Evolutionary conservation across 2,329 filamentous ascomycete species (phyloP).

Genomic region (Alternaria sp.): DNA sequence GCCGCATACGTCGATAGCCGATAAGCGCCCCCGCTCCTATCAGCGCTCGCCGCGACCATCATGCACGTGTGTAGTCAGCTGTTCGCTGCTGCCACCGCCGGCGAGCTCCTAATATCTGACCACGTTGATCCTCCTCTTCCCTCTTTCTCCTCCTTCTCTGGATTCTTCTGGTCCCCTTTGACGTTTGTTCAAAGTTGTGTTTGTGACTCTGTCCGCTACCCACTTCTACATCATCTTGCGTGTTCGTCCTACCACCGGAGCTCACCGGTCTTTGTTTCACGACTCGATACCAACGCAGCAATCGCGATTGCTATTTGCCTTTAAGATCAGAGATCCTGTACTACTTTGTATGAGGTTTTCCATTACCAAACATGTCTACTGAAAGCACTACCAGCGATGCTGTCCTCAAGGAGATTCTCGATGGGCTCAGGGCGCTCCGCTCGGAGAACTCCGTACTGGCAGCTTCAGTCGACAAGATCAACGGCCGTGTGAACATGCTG

Average conservation of each 20-base stretch:
- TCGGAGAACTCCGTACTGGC: slow-evolving; percentile 62
- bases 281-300: slow-evolving; percentile 11
- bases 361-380: slow-evolving; percentile 34
- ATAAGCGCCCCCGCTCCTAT: slow-evolving; percentile 40
- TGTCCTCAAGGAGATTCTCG: slow-evolving; percentile 62
- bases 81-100: slow-evolving; percentile 13
- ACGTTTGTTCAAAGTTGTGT: slow-evolving; percentile 11
- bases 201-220: slow-evolving; percentile 9
- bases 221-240: slow-evolving; percentile 1
- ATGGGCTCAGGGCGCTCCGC: slow-evolving; percentile 62
- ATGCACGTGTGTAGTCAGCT: slow-evolving; percentile 25
- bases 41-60: slow-evolving; percentile 26
- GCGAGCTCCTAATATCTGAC: slow-evolving; percentile 21
- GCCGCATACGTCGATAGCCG: slow-evolving; percentile 30
- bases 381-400: slow-evolving; percentile 41
- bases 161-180: slow-evolving; percentile 15
- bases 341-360: not conserved
- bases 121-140: slow-evolving; percentile 17
- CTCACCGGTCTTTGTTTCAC: slow-evolving; percentile 18
- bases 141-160: slow-evolving; percentile 17
- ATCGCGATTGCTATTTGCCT: not conserved
- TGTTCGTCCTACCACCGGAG: slow-evolving; percentile 8
- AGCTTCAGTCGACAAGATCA: slow-evolving; percentile 65
- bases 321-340: not conserved
- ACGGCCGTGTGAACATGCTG: slow-evolving; percentile 66